Conservation (phyloP, 2,329 filamentous ascomycete genomes). For the Epichloe baconii region DNA sequence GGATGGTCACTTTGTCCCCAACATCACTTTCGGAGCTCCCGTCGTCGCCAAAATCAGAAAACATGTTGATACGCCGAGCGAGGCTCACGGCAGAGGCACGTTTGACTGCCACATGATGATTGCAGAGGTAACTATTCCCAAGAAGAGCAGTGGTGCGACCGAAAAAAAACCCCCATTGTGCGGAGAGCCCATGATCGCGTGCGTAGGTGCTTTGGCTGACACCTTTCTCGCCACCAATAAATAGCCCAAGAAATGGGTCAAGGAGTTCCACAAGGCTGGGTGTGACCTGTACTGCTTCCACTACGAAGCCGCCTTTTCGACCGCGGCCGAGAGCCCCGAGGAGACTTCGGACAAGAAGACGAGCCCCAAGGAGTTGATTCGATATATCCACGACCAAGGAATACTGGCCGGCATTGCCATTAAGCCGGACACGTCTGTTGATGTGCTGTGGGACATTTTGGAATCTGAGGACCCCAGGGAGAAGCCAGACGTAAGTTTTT, state of each 20-base stretch:
- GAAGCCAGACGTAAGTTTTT: conserved; percentile 65
- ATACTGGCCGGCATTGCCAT: conserved; percentile 90
- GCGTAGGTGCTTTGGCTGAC: no score
- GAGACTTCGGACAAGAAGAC: conserved; percentile 57
- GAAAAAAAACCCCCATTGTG: background rate
- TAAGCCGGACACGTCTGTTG: conserved; percentile 82
- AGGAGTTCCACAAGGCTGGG: conserved; percentile 83
- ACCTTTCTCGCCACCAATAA: no score
- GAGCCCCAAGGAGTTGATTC: conserved; percentile 70
- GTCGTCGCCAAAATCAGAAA: conserved; percentile 88
- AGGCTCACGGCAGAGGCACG: conserved; percentile 65
- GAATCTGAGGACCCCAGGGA: conserved; percentile 61
- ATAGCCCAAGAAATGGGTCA: conserved; percentile 95
- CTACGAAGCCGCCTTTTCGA: conserved; percentile 90
- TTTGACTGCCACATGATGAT: conserved; percentile 99
- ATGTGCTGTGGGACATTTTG: conserved; percentile 84
- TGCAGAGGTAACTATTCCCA: conserved; percentile 53
- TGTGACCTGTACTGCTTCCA: conserved; percentile 99
- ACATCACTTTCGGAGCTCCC: conserved; percentile 91
- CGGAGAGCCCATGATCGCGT: no score
- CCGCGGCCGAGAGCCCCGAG: conserved; percentile 69
- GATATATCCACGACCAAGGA: conserved; percentile 78
- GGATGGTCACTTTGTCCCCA: conserved; percentile 98
- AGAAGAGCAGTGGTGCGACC: background rate
- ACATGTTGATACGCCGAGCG: conserved; percentile 64